Percentiles rank a stretch among this genome's conserved stretches.
Conservation (phyloP, 1,284 basidiomycete species). For the Neonothopanus nambi region DNA sequence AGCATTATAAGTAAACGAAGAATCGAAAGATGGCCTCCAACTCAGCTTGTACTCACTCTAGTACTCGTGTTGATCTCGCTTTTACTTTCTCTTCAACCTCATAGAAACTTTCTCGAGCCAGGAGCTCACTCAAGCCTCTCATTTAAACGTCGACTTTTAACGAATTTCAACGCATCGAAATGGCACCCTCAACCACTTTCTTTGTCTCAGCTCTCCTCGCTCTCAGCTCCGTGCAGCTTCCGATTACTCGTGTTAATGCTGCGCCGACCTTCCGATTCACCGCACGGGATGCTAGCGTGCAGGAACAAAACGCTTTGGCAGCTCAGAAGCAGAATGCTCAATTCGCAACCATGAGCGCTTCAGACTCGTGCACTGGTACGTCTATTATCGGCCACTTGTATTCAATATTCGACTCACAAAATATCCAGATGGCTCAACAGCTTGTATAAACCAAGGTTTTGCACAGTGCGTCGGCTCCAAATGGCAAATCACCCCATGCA, state of each 20-base stretch:
- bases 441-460: conserved; percentile 33
- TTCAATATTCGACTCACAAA: neutral
- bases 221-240: neutral
- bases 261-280: conserved; percentile 9
- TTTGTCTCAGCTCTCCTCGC: conserved; percentile 7
- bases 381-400: neutral
- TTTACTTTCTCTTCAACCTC: neutral
- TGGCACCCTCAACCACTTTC: neutral
- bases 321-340: conserved; percentile 53
- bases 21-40: neutral
- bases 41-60: neutral
- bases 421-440: conserved; percentile 40
- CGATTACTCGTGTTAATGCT: conserved; percentile 9
- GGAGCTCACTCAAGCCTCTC: neutral
- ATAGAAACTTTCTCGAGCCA: conserved; percentile 2
- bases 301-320: conserved; percentile 45
- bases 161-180: neutral
- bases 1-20: too few relatives aligned
- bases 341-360: conserved; percentile 42
- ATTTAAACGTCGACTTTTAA: neutral
- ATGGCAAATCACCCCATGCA: conserved; percentile 37
- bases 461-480: conserved; percentile 41
- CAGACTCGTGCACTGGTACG: conserved; percentile 38
- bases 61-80: neutral
- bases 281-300: conserved; percentile 26